These are phyloP conservation scores for Taxillus chinensis DNA, from an alignment of 164 flowering plant species.

Conservation along the genomic window DNA sequence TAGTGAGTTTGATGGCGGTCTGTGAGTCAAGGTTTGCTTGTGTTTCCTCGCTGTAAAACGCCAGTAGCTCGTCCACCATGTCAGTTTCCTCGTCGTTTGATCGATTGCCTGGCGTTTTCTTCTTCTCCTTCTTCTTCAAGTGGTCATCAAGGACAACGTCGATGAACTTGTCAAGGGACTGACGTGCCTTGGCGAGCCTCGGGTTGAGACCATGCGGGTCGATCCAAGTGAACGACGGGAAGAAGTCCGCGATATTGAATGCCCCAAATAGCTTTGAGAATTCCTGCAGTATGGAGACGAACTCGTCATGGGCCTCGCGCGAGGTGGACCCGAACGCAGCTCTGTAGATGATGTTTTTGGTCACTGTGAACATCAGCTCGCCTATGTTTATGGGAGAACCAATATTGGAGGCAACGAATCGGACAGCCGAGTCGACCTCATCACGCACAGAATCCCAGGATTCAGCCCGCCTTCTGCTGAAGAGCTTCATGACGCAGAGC, in stretches of 20 bases:
- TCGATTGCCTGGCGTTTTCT: background rate
- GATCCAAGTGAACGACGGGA: conserved; percentile 18
- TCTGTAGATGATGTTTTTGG: conserved; percentile 16
- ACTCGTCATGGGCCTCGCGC: conserved; percentile 14
- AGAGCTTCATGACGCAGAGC: conserved; percentile 23
- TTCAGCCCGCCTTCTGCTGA: conserved; percentile 26
- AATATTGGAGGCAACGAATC: background rate
- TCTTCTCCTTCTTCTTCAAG: conserved; percentile 3
- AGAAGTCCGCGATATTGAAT: conserved; percentile 17
- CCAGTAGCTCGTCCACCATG: conserved; percentile 25
- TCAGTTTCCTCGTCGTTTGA: conserved; percentile 7
- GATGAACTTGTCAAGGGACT: conserved; percentile 20
- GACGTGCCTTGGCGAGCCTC: conserved; percentile 15
- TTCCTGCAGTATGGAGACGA: conserved; percentile 23
- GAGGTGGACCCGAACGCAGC: conserved; percentile 24
- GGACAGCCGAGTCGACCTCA: conserved; percentile 20
- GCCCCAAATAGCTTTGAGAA: conserved; percentile 27
- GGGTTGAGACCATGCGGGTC: conserved; percentile 7
- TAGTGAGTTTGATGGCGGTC: conserved; percentile 11
- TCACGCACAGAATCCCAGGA: conserved; percentile 25
- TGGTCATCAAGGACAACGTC: conserved; percentile 26
- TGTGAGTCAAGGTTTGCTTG: conserved; percentile 7
- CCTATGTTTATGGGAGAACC: conserved; percentile 19
- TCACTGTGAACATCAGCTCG: conserved; percentile 14
- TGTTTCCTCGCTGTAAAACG: conserved; percentile 11